Base-by-base conservation (phyloP, 805 yeast genomes). In the Schwanniomyces polymorphus region DNA sequence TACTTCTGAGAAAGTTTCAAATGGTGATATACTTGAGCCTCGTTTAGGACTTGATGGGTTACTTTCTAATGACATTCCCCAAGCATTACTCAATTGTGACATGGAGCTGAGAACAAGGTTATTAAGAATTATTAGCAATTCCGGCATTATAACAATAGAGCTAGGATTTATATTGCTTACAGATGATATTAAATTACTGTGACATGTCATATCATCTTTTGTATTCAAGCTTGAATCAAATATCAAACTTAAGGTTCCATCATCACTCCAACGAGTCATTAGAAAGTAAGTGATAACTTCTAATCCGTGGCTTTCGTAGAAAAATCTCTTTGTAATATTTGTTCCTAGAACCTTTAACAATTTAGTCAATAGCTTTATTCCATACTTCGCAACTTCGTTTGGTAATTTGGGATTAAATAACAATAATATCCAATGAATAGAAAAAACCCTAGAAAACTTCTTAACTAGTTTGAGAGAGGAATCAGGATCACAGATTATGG, bases 401-500 rank as follows among this genome's bases (percentile, higher is more conserved):
- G 73, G 49, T 31, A 54, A 43, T n/a, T 45, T 34, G 44, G 53
- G 62, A 25, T 79, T 65, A 10, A 86, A 58, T 11, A 86, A 59
- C 9, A 87, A 65, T 8, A 87, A 57, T 2, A 80, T 67, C 86
- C 91, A 84, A 57, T 85, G 86, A 5, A 84, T 73, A 1, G 88
- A 79, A 2, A 88, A 71, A 0, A 85, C 70, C 40, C 82, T 75
- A 1, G 74, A 77, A 55, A 64, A 75, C 55, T 64, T 76, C 59
- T 64, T 78, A 60, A 69, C 65, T 39, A 60, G 65, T 47, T 70
- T 72, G 5, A 70, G 58, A 0, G 74, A 60, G 0, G 71, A 61
- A 9, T 62, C 60, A 25, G 76, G 58, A 33, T 78, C 80, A 53
- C 75, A 71, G 6, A 71, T 46, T n/a, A 50, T 75, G 54, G 33